These are phyloP conservation scores for Diplodia mutila DNA, from an alignment of 2,329 filamentous ascomycete species.

Conservation along the genomic window DNA sequence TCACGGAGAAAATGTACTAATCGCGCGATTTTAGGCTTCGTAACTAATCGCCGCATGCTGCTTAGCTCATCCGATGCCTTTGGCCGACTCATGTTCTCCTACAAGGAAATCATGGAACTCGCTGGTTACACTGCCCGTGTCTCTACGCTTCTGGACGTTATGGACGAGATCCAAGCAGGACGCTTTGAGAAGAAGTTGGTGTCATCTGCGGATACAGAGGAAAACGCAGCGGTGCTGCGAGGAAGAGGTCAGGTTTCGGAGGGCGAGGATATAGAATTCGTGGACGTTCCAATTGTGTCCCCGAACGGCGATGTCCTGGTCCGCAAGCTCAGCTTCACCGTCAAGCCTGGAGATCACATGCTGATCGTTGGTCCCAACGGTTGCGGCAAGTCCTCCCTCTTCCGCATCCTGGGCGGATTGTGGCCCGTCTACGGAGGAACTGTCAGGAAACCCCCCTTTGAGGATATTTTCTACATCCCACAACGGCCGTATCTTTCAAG, in stretches of 20 bases:
- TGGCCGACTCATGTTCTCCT: conserved; percentile 95
- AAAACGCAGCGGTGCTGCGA: conserved; percentile 80
- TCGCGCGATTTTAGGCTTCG: conserved; percentile 63
- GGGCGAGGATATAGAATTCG: conserved; percentile 82
- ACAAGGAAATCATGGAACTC: conserved; percentile 94
- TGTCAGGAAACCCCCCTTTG: conserved; percentile 87
- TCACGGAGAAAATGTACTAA: conserved; percentile 23
- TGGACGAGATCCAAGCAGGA: conserved; percentile 87
- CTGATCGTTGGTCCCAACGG: conserved; percentile 96
- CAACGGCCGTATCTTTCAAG: conserved; percentile 92
- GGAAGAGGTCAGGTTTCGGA: conserved; percentile 82
- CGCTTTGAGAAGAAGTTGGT: conserved; percentile 97
- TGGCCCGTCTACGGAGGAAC: conserved; percentile 98
- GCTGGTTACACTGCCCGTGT: conserved; percentile 95
- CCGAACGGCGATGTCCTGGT: conserved; percentile 95
- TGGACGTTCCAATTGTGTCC: conserved; percentile 90
- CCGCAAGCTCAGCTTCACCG: conserved; percentile 80
- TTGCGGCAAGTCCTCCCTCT: conserved; percentile 93
- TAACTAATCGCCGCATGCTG: conserved; percentile 91
- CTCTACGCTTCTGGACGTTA: conserved; percentile 85
- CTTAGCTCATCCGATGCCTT: conserved; percentile 94
- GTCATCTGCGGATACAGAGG: conserved; percentile 79
- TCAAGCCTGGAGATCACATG: conserved; percentile 84
- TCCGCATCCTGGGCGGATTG: conserved; percentile 91
- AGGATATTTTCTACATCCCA: conserved; percentile 97